Percentiles rank a stretch among this genome's conserved stretches.
phyloP scores from a whole-genome alignment of 228 moss, liverwort and hornwort species.

The Sphagnum magellanicum region DNA sequence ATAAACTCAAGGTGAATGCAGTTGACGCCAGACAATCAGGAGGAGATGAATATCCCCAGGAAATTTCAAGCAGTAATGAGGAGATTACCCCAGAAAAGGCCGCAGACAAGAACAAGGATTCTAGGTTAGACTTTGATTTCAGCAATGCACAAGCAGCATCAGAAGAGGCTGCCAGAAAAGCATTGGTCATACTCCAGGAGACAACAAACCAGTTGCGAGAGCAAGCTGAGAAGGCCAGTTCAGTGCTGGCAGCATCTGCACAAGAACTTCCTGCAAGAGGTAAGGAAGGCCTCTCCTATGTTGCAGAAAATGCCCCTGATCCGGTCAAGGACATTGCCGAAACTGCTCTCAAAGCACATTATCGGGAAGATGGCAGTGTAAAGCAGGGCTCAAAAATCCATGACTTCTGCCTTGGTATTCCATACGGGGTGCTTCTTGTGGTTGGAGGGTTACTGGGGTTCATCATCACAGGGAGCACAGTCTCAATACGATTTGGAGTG shows the following conservation, averaged over 20 bases:
- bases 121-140: too few species aligned
- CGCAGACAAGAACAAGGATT: too few species aligned
- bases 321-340: constrained; percentile 90
- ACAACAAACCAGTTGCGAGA: constrained; percentile 77
- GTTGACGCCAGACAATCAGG: too few species aligned
- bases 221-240: constrained; percentile 79
- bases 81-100: too few species aligned
- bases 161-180: constrained; percentile 64
- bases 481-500: constrained; percentile 85
- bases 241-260: constrained; percentile 55
- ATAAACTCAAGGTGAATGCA: too few species aligned
- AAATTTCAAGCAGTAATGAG: too few species aligned
- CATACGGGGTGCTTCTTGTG: constrained; percentile 63
- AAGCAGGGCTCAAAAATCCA: constrained; percentile 82
- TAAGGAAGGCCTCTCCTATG: constrained; percentile 65
- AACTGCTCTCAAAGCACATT: constrained; percentile 75
- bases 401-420: constrained; percentile 95
- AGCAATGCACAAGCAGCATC: constrained; percentile 2
- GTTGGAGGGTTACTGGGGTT: constrained; percentile 83
- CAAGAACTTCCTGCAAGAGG: constrained; percentile 70
- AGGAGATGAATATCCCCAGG: too few species aligned
- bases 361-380: constrained; percentile 26
- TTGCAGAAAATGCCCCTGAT: constrained; percentile 85
- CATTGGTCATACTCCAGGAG: constrained; percentile 76
- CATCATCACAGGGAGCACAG: constrained; percentile 67